Evolutionary conservation across 2,329 filamentous ascomycete species (phyloP).

Genomic region (Colletotrichum musae): DNA sequence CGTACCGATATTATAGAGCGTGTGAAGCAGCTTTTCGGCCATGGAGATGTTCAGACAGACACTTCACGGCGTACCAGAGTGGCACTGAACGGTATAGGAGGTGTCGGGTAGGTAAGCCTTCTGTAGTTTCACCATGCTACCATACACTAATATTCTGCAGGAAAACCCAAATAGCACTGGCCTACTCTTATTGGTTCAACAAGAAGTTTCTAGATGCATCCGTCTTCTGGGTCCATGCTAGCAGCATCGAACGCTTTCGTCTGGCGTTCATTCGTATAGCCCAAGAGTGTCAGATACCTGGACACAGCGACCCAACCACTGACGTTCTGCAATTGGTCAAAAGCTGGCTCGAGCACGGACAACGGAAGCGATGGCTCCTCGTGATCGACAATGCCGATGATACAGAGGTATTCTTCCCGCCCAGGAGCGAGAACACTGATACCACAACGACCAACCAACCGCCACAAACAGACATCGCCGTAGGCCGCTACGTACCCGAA

Average conservation of each 20-base stretch:
- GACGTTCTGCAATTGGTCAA: slow-evolving; percentile 47
- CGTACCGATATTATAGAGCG: not conserved
- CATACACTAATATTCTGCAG: slow-evolving; percentile 28
- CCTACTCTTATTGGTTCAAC: slow-evolving; percentile 46
- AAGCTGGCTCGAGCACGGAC: slow-evolving; percentile 46
- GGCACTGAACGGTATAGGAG: slow-evolving; percentile 1
- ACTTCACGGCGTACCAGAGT: not conserved
- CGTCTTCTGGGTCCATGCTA: slow-evolving; percentile 53
- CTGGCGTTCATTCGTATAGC: slow-evolving; percentile 47
- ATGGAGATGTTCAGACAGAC: too few species aligned
- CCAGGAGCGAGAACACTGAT: too few species aligned
- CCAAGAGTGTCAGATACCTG: slow-evolving; percentile 42
- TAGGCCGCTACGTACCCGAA: slow-evolving; percentile 48
- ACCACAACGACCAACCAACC: not conserved
- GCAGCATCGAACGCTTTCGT: slow-evolving; percentile 48
- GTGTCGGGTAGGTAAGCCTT: too few species aligned
- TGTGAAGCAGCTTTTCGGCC: not conserved
- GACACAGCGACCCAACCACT: slow-evolving; percentile 45
- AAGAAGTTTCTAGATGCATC: slow-evolving; percentile 44
- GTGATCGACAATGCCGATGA: slow-evolving; percentile 44
- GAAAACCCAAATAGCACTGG: slow-evolving; percentile 52
- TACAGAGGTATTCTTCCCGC: slow-evolving; percentile 20
- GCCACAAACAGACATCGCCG: slow-evolving; percentile 35
- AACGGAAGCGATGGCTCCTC: slow-evolving; percentile 41
- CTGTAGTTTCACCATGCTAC: too few species aligned